Conservation (phyloP, 768 basidiomycete species). For the Amanita fuliginea region DNA sequence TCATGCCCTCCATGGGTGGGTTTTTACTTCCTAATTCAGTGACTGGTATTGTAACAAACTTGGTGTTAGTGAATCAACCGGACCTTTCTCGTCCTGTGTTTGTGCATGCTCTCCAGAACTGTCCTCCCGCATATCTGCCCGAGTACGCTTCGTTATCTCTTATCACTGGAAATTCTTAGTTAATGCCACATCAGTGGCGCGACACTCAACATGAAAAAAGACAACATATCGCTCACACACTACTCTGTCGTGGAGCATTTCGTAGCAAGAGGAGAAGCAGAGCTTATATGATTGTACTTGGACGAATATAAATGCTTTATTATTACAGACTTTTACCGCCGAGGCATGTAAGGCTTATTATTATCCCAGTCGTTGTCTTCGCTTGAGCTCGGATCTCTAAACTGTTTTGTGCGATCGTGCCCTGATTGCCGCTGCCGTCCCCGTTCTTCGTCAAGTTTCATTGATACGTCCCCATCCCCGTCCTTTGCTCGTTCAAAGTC, state of each 20-base stretch:
- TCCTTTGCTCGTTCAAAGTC: background rate
- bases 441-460: conserved; percentile 11
- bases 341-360: conserved; percentile 32
- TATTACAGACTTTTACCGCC: conserved; percentile 13
- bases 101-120: conserved; percentile 63
- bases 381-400: conserved; percentile 23
- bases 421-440: conserved; percentile 8
- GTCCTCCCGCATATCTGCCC: conserved; percentile 55
- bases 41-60: background rate
- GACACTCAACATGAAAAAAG: conserved; percentile 62
- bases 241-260: conserved; percentile 71
- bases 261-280: conserved; percentile 59
- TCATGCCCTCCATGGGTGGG: conserved; percentile 70
- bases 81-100: conserved; percentile 73
- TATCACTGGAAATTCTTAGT: background rate
- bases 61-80: conserved; percentile 56
- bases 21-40: conserved; percentile 11
- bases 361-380: conserved; percentile 33
- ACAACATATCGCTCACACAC: conserved; percentile 71
- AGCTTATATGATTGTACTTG: conserved; percentile 44
- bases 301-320: conserved; percentile 1
- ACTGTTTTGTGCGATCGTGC: conserved; percentile 12
- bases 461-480: conserved; percentile 14
- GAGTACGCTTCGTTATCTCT: conserved; percentile 35
- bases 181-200: conserved; percentile 37